These are phyloP conservation scores for Glycine soja DNA, from an alignment of 306 rosid species.

Conservation along the genomic window DNA sequence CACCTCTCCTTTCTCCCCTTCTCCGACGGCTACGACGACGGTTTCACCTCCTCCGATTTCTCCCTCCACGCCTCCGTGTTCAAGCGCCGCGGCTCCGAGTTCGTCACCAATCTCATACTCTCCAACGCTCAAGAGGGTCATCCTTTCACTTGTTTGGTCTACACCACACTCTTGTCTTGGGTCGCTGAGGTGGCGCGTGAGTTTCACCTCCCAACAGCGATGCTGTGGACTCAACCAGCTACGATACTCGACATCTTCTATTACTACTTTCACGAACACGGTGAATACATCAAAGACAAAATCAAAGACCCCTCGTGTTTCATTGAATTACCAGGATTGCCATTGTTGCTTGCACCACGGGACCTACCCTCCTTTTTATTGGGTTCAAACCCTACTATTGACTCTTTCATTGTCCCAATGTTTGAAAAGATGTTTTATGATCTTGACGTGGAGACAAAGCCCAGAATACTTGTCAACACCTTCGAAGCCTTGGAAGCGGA, in stretches of 20 bases:
- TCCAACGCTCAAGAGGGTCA: conserved; percentile 34
- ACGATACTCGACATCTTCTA: conserved; percentile 40
- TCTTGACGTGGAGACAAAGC: conserved; percentile 40
- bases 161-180: conserved; percentile 49
- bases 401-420: neutral
- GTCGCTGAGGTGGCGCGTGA: conserved; percentile 45
- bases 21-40: conserved; percentile 58
- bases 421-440: conserved; percentile 36
- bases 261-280: conserved; percentile 49
- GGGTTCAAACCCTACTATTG: neutral
- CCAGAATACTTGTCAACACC: conserved; percentile 48
- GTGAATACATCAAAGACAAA: conserved; percentile 21
- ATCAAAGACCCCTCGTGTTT: conserved; percentile 1
- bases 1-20: conserved; percentile 37
- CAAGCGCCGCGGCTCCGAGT: conserved; percentile 46
- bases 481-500: conserved; percentile 57
- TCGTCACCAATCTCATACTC: conserved; percentile 34
- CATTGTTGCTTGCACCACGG: neutral
- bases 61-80: conserved; percentile 19
- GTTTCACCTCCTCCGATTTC: neutral
- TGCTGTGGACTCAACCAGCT: conserved; percentile 56
- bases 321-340: conserved; percentile 45
- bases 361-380: conserved; percentile 41
- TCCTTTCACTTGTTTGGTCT: conserved; percentile 53
- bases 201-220: conserved; percentile 33